Percentiles rank a stretch among this genome's conserved stretches.
These are phyloP conservation scores for Clohesyomyces aquaticus DNA, from an alignment of 495 filamentous ascomycete genomes.

Conservation along the genomic window DNA sequence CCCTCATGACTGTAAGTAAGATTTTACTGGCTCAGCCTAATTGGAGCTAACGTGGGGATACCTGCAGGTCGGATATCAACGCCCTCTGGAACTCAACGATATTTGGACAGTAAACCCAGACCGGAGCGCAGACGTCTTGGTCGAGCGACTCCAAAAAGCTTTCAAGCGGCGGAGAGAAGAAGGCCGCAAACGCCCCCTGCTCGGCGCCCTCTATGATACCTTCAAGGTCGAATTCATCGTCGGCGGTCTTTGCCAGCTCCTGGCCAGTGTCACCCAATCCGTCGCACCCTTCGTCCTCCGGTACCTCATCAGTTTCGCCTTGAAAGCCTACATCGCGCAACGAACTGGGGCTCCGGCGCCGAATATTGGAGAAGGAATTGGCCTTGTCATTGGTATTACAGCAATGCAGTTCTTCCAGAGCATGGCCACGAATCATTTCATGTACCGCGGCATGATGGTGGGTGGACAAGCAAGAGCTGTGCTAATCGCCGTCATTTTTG, in stretches of 20 bases:
- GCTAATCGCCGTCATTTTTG: constrained; percentile 53
- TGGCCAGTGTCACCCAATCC: constrained; percentile 69
- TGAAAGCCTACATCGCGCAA: constrained; percentile 69
- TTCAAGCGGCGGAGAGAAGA: constrained; percentile 67
- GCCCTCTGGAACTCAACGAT: constrained; percentile 80
- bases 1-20: constrained; percentile 64
- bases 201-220: constrained; percentile 83
- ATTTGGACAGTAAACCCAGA: constrained; percentile 86
- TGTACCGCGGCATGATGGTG: constrained; percentile 51
- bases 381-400: constrained; percentile 49
- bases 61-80: constrained; percentile 72
- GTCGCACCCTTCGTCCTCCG: constrained; percentile 63
- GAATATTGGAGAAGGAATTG: constrained; percentile 46
- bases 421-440: constrained; percentile 50
- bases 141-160: constrained; percentile 63
- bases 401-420: constrained; percentile 48
- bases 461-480: constrained; percentile 49
- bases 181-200: constrained; percentile 73
- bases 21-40: constrained; percentile 9
- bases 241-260: constrained; percentile 76
- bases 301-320: constrained; percentile 50
- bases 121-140: constrained; percentile 69
- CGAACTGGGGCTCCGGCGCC: constrained; percentile 37
- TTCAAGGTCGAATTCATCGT: constrained; percentile 85
- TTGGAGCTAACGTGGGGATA: constrained; percentile 2